Conservation (phyloP, 148 eudicot genomes). For the Beta vulgaris region DNA sequence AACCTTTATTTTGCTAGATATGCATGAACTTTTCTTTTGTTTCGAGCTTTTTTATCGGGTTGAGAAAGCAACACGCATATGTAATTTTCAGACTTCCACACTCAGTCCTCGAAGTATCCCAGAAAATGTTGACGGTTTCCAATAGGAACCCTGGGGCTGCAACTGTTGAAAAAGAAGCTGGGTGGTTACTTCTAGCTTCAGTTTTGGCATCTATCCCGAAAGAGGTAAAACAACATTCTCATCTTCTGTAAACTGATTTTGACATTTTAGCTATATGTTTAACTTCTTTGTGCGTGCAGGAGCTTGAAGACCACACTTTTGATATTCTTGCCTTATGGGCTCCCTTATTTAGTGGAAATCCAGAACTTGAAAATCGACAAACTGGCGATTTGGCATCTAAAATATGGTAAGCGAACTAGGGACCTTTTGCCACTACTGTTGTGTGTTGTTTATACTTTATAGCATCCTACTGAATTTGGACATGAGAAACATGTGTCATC, state of each 20-base stretch:
- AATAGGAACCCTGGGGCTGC: conserved; percentile 69
- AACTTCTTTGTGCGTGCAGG: conserved; percentile 50
- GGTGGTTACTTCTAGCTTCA: conserved; percentile 88
- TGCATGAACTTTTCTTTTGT: background rate
- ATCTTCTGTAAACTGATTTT: conserved; percentile 1
- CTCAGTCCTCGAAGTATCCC: conserved; percentile 86
- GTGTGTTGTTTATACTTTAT: background rate
- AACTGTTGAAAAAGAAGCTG: conserved; percentile 81
- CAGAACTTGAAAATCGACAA: conserved; percentile 47
- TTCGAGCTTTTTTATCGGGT: background rate
- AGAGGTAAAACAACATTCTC: conserved; percentile 51
- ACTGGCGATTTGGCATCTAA: conserved; percentile 54
- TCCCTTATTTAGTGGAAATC: conserved; percentile 65
- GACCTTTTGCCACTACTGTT: background rate
- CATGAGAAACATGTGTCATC: background rate
- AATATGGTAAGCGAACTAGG: conserved; percentile 52
- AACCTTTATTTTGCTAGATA: background rate
- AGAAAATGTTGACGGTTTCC: conserved; percentile 72
- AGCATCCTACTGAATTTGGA: background rate
- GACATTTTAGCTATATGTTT: conserved; percentile 18
- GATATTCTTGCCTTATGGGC: conserved; percentile 96
- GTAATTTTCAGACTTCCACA: conserved; percentile 67
- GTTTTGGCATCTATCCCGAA: conserved; percentile 83
- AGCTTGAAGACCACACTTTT: conserved; percentile 91
- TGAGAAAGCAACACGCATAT: conserved; percentile 19